phyloP scores from a whole-genome alignment of 768 basidiomycete species.

The Russula vinacea region DNA sequence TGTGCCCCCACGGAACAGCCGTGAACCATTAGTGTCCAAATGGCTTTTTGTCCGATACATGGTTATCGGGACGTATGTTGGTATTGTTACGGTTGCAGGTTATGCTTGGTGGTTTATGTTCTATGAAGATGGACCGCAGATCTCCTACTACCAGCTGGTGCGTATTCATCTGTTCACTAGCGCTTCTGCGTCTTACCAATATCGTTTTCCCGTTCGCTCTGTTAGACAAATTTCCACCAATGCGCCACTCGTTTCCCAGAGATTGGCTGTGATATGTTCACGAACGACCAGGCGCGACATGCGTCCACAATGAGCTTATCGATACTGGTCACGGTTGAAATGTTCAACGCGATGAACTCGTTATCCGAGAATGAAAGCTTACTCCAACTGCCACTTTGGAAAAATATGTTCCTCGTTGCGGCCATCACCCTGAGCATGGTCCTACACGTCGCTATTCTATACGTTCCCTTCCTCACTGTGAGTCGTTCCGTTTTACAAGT shows the following conservation, averaged over 20 bases:
- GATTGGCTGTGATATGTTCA: constrained; percentile 96
- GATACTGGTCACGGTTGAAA: constrained; percentile 92
- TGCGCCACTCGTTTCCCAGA: constrained; percentile 79
- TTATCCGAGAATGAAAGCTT: constrained; percentile 96
- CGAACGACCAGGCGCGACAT: constrained; percentile 75
- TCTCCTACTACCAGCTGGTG: constrained; percentile 89
- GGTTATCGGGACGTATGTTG: constrained; percentile 91
- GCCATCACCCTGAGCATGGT: constrained; percentile 90
- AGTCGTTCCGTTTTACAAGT: constrained; percentile 34
- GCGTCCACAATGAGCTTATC: constrained; percentile 97
- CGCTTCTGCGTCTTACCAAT: constrained; percentile 1
- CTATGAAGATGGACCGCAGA: constrained; percentile 87
- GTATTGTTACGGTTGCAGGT: constrained; percentile 91
- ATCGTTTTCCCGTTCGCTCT: background rate
- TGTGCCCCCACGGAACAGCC: constrained; percentile 84
- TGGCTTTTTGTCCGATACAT: constrained; percentile 98
- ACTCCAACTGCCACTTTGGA: constrained; percentile 86
- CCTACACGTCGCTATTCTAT: constrained; percentile 91
- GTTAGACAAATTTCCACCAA: constrained; percentile 93
- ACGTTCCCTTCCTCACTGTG: constrained; percentile 95
- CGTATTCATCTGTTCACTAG: constrained; percentile 36
- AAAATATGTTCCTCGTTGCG: constrained; percentile 87
- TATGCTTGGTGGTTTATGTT: constrained; percentile 99
- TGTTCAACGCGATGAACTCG: constrained; percentile 99
- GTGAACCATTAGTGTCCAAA: constrained; percentile 84